These are phyloP conservation scores for Straminergon stramineum DNA, from an alignment of 225 moss, liverwort and hornwort species.

Conservation along the genomic window DNA sequence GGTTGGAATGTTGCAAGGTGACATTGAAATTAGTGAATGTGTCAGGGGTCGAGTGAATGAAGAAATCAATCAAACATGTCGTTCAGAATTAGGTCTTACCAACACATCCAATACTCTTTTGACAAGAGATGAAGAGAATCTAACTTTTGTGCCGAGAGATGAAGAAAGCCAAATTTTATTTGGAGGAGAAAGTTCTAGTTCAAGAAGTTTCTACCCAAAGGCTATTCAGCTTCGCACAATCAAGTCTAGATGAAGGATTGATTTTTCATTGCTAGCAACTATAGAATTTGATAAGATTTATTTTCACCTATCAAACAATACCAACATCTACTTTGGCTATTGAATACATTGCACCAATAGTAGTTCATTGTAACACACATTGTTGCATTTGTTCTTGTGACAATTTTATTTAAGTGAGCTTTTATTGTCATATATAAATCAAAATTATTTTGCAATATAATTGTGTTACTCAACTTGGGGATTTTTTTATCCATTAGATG, in stretches of 20 bases:
- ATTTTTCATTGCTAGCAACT: neutral
- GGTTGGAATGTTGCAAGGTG: conserved; percentile 20
- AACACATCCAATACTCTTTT: neutral
- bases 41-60: accelerated
- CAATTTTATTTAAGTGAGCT: neutral
- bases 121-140: accelerated
- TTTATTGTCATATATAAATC: too few relatives aligned
- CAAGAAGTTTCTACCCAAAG: neutral
- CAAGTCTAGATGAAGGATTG: neutral
- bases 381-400: neutral
- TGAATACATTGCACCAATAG: accelerated
- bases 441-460: too few relatives aligned
- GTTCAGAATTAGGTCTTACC: neutral
- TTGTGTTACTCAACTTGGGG: too few relatives aligned
- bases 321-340: accelerated
- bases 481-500: too few relatives aligned
- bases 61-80: neutral
- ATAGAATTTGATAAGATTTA: neutral
- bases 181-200: neutral
- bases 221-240: neutral
- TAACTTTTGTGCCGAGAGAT: neutral
- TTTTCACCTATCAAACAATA: neutral
- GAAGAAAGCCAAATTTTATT: neutral
- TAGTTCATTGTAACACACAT: neutral
- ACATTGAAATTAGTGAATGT: neutral